Evolutionary conservation across 306 rosid species (phyloP).

Genomic region (Mimosa bimucronata): DNA sequence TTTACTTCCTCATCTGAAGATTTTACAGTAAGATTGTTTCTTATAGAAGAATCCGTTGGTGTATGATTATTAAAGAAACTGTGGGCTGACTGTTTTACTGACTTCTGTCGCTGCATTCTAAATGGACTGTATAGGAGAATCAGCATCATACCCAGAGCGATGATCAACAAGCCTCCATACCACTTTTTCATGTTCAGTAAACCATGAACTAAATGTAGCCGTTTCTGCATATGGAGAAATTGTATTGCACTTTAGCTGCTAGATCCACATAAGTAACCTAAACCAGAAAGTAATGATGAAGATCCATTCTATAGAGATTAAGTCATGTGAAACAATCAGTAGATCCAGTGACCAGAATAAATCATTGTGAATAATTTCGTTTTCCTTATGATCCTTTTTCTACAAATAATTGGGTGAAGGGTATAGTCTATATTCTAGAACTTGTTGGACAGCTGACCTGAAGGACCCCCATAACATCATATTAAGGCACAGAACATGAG

Average conservation of each 20-base stretch:
- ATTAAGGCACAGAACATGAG: constrained; percentile 1
- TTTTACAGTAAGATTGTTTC: constrained; percentile 27
- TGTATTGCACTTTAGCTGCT: constrained; percentile 16
- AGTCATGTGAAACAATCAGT: not conserved
- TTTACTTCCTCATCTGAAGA: constrained; percentile 39
- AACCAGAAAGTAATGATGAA: constrained; percentile 17
- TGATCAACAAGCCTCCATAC: constrained; percentile 78
- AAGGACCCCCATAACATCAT: constrained; percentile 20
- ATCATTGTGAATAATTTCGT: constrained; percentile 4
- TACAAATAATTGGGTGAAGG: constrained; percentile 8
- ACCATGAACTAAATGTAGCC: constrained; percentile 34
- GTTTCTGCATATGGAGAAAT: constrained; percentile 41
- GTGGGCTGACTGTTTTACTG: constrained; percentile 65
- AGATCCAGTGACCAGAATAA: constrained; percentile 8
- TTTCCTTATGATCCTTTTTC: not conserved
- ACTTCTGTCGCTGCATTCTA: constrained; percentile 57
- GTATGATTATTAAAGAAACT: constrained; percentile 62
- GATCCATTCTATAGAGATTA: not conserved
- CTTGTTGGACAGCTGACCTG: constrained; percentile 1
- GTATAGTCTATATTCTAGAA: not conserved
- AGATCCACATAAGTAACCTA: constrained; percentile 12
- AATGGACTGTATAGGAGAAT: constrained; percentile 59
- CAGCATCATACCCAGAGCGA: constrained; percentile 62
- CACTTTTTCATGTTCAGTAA: constrained; percentile 78
- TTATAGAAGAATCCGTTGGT: constrained; percentile 37